Conservation (phyloP, 441 rosid genomes). For the Isatis lusitanica region DNA sequence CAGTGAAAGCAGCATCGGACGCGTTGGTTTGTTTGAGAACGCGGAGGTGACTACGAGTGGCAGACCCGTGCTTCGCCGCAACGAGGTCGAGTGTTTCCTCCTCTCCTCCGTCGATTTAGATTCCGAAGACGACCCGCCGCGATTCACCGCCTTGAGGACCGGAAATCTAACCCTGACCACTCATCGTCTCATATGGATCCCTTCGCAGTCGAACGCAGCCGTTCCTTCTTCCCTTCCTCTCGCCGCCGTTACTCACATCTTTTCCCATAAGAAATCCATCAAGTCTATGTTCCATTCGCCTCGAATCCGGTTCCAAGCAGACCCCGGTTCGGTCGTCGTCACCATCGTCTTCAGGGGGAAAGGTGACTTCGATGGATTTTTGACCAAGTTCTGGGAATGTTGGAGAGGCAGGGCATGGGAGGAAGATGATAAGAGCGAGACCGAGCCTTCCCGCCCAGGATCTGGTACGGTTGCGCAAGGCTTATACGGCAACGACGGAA, state of each 20-base stretch:
- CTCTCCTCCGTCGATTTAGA: slow-evolving; percentile 80
- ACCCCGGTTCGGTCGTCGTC: slow-evolving; percentile 53
- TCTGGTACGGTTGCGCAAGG: slow-evolving; percentile 44
- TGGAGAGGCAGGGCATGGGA: slow-evolving; percentile 91
- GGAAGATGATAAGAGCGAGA: slow-evolving; percentile 35
- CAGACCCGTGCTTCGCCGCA: slow-evolving; percentile 68
- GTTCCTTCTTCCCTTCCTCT: slow-evolving; percentile 55
- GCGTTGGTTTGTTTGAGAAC: slow-evolving; percentile 32
- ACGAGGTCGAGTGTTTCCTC: slow-evolving; percentile 76
- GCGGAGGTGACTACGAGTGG: slow-evolving; percentile 73
- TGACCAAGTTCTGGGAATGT: slow-evolving; percentile 68
- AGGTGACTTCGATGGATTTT: slow-evolving; percentile 73
- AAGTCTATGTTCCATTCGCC: slow-evolving; percentile 88
- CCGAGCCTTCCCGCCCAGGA: slow-evolving; percentile 25
- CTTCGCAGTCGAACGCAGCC: slow-evolving; percentile 43
- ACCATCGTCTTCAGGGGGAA: slow-evolving; percentile 79
- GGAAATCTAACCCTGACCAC: slow-evolving; percentile 80
- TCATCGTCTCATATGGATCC: slow-evolving; percentile 89
- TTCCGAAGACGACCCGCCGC: slow-evolving; percentile 50
- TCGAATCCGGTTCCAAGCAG: slow-evolving; percentile 73
- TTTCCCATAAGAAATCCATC: slow-evolving; percentile 68
- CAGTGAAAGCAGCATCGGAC: slow-evolving; percentile 31
- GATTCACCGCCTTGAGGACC: slow-evolving; percentile 48
- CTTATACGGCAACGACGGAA: slow-evolving; percentile 67
- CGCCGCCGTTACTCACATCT: slow-evolving; percentile 54